phyloP scores from a whole-genome alignment of 2,329 filamentous ascomycete genomes.

The Juglanconis sp. region DNA sequence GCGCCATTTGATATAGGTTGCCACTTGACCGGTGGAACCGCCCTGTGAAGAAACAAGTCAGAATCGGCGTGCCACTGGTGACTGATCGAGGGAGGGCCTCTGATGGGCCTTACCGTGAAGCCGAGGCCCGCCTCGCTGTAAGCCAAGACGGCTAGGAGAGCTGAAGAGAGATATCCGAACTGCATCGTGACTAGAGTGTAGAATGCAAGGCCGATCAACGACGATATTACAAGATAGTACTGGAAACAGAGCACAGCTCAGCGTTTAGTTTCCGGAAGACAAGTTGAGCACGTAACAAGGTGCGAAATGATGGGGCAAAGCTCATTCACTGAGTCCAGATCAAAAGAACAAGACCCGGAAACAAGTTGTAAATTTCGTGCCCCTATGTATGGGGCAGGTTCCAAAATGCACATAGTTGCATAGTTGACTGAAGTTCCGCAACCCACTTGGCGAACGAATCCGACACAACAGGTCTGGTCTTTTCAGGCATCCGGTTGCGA shows the following conservation, averaged over 20 bases:
- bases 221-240: neutral
- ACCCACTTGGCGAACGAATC: constrained; percentile 1
- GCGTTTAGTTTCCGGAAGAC: neutral
- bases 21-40: constrained; percentile 9
- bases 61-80: neutral
- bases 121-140: constrained; percentile 12
- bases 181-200: neutral
- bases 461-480: neutral
- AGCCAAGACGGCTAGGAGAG: constrained; percentile 8
- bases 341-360: neutral
- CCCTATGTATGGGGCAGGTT: neutral
- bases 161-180: neutral
- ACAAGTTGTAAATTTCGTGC: neutral
- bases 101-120: constrained; percentile 10
- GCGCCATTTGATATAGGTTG: neutral
- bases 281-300: neutral
- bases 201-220: constrained; percentile 6
- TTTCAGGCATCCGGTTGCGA: neutral
- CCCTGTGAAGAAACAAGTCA: constrained; percentile 6
- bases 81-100: too few relatives aligned
- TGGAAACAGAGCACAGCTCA: neutral
- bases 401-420: neutral
- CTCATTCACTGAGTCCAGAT: neutral
- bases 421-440: constrained; percentile 7
- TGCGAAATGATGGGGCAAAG: neutral